Evolutionary conservation across 768 basidiomycete species (phyloP).

Genomic region (Leccinum disarticulatum): DNA sequence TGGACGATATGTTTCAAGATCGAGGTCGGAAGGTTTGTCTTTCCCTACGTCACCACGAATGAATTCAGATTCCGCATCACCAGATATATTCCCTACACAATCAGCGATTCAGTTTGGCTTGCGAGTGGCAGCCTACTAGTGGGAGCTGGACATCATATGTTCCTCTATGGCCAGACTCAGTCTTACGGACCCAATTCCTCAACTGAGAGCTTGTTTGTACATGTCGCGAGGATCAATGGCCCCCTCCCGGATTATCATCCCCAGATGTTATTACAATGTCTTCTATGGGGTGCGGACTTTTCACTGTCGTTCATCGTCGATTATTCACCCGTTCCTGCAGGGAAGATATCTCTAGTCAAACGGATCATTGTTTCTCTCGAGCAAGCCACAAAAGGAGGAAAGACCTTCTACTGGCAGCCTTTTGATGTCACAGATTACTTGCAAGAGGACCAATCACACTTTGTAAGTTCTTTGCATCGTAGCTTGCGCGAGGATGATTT

Average conservation of each 20-base stretch:
- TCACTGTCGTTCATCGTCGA: not conserved
- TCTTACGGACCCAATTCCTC: slow-evolving; percentile 20
- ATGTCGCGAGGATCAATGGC: slow-evolving; percentile 80
- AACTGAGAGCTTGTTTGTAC: slow-evolving; percentile 67
- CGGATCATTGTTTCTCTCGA: slow-evolving; percentile 72
- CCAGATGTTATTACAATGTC: slow-evolving; percentile 87
- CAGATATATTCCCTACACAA: slow-evolving; percentile 75
- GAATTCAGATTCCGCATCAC: slow-evolving; percentile 1
- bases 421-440: slow-evolving; percentile 53
- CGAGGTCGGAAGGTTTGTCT: slow-evolving; percentile 65
- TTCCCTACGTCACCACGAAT: not conserved
- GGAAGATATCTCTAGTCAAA: slow-evolving; percentile 84
- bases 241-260: slow-evolving; percentile 92
- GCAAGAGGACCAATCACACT: slow-evolving; percentile 16
- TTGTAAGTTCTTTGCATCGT: slow-evolving; percentile 17
- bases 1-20: slow-evolving; percentile 75
- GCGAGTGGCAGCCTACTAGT: slow-evolving; percentile 79
- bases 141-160: slow-evolving; percentile 81
- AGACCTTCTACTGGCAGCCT: slow-evolving; percentile 41
- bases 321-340: slow-evolving; percentile 38
- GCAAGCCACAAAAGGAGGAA: slow-evolving; percentile 23
- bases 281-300: slow-evolving; percentile 76
- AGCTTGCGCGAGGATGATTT: not conserved
- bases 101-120: slow-evolving; percentile 91
- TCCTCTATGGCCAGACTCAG: slow-evolving; percentile 62